phyloP scores from a whole-genome alignment of 495 filamentous ascomycete genomes.

The Amniculicola lignicola region DNA sequence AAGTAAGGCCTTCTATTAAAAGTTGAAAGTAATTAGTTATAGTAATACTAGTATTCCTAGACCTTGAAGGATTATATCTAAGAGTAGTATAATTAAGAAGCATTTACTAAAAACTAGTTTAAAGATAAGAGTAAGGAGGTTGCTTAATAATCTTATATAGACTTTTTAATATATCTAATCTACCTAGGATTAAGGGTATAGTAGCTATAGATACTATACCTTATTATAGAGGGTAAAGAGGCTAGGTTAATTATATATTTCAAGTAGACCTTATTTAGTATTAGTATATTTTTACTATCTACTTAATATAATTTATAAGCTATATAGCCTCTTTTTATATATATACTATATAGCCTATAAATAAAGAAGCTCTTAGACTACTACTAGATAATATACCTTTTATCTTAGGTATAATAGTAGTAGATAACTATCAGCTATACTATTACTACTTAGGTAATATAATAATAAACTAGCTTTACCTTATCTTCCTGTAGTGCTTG shows the following conservation, averaged over 20 bases:
- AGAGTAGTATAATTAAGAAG: not conserved
- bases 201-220: not conserved
- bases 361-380: not conserved
- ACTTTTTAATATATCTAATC: not conserved
- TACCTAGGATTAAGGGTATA: not conserved
- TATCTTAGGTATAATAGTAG: not conserved
- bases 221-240: not conserved
- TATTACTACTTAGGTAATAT: not conserved
- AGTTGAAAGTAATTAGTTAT: slow-evolving; percentile 1
- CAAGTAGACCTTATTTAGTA: not conserved
- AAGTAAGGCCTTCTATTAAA: not conserved
- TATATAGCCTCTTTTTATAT: not conserved
- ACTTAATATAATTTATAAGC: not conserved
- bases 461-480: not conserved
- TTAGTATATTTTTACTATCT: not conserved
- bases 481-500: not conserved
- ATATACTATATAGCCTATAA: not conserved
- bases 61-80: not conserved
- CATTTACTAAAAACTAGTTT: not conserved
- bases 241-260: not conserved
- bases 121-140: not conserved
- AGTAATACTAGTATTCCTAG: not conserved
- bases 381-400: not conserved
- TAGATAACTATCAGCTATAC: slow-evolving; percentile 1
- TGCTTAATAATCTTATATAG: slow-evolving; percentile 1